These are phyloP conservation scores for Coccomyxa subellipsoidea DNA, from an alignment of 163 green algal species.

Conservation along the genomic window DNA sequence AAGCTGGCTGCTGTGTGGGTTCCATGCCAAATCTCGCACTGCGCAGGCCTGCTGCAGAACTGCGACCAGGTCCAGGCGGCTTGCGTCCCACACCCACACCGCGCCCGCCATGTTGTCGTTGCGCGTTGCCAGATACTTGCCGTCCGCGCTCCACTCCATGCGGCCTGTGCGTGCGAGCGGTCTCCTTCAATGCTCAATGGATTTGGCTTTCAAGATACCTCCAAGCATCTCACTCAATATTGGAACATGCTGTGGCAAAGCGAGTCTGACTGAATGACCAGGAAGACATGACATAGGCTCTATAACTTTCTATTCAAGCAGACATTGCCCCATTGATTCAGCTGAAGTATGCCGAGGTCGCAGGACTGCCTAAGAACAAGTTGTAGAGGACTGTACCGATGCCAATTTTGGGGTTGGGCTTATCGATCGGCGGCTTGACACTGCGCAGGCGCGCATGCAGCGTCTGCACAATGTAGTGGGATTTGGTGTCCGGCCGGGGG, in stretches of 20 bases:
- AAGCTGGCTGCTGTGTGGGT: constrained; percentile 28
- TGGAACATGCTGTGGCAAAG: too few species aligned
- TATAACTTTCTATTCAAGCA: too few species aligned
- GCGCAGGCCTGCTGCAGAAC: constrained; percentile 35
- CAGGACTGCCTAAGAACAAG: too few species aligned
- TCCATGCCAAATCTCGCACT: constrained; percentile 31
- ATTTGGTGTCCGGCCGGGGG: constrained; percentile 2
- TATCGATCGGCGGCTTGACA: constrained; percentile 43
- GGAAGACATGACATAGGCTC: too few species aligned
- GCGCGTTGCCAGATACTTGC: constrained; percentile 45
- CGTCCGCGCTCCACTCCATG: constrained; percentile 63
- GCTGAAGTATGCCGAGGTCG: too few species aligned
- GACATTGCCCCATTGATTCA: too few species aligned
- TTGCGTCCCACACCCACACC: constrained; percentile 66
- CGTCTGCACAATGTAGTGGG: constrained; percentile 57
- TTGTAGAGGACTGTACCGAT: constrained; percentile 54
- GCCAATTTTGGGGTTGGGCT: constrained; percentile 74
- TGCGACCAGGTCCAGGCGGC: constrained; percentile 31
- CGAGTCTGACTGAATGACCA: too few species aligned
- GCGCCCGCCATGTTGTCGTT: constrained; percentile 60
- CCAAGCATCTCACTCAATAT: too few species aligned
- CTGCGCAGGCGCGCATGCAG: constrained; percentile 55
- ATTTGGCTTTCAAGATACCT: too few species aligned
- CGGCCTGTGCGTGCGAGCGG: too few species aligned
- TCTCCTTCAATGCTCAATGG: too few species aligned